These are phyloP conservation scores for Ziziphus jujuba DNA, from an alignment of 306 rosid genomes.

Conservation along the genomic window DNA sequence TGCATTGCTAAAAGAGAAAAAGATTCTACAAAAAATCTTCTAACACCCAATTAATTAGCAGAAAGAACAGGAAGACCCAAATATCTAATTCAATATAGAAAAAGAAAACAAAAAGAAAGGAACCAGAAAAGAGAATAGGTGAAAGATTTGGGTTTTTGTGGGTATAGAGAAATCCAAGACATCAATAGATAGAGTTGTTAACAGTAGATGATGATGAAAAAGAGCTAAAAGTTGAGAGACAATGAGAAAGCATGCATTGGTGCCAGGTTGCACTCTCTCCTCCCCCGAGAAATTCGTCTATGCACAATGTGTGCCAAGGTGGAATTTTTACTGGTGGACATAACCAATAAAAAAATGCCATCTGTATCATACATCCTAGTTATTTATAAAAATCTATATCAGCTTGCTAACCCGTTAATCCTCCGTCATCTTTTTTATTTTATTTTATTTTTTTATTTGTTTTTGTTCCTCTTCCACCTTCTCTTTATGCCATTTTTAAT, in stretches of 20 bases:
- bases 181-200: neutral
- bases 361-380: too few species aligned
- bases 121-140: neutral
- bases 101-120: neutral
- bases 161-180: neutral
- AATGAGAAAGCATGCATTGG: slow-evolving; percentile 30
- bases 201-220: neutral
- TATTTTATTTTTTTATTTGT: too few species aligned
- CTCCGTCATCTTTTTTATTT: too few species aligned
- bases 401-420: too few species aligned
- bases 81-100: neutral
- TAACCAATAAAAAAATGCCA: too few species aligned
- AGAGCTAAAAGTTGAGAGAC: neutral
- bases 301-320: too few species aligned
- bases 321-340: too few species aligned
- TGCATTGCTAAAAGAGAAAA: neutral
- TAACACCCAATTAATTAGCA: neutral
- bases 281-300: too few species aligned
- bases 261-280: slow-evolving; percentile 33
- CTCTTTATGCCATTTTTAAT: too few species aligned
- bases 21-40: neutral
- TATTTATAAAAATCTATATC: too few species aligned
- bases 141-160: neutral
- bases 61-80: neutral
- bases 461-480: too few species aligned